Percentiles rank a stretch among this genome's conserved stretches.
Conservation (phyloP, 2,329 filamentous ascomycete species). For the Neonectria sp. region DNA sequence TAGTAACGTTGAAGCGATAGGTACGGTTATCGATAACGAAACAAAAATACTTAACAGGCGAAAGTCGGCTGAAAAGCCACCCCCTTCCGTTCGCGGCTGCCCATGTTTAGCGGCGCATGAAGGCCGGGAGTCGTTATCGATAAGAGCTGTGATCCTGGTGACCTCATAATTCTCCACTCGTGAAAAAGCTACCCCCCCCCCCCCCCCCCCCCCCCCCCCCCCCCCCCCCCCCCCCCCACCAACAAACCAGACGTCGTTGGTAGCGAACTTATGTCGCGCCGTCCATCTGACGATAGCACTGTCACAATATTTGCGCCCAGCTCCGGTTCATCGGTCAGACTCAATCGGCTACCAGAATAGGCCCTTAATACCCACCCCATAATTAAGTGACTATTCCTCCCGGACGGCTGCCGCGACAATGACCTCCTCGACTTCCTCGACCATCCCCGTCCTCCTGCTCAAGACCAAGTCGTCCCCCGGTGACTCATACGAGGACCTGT, state of each 20-base stretch:
- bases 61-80: not conserved
- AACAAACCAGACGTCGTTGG: not conserved
- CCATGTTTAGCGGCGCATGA: not conserved
- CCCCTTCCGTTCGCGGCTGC: not conserved
- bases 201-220: not conserved
- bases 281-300: conserved; percentile 7
- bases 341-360: not conserved
- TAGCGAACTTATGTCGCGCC: conserved; percentile 9
- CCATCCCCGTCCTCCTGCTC: conserved; percentile 74
- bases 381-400: conserved; percentile 8
- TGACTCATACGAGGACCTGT: conserved; percentile 81
- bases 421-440: conserved; percentile 20
- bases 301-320: conserved; percentile 1
- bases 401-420: conserved; percentile 25
- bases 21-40: conserved; percentile 22
- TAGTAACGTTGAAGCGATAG: conserved; percentile 7
- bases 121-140: conserved; percentile 19
- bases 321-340: not conserved
- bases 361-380: conserved; percentile 28
- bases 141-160: conserved; percentile 9
- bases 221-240: conserved; percentile 1
- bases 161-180: conserved; percentile 13
- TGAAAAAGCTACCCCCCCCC: conserved; percentile 13
- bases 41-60: not conserved
- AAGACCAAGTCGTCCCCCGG: conserved; percentile 82